phyloP scores from a whole-genome alignment of 2,329 filamentous ascomycete species.

The Hypoxylon sp. region DNA sequence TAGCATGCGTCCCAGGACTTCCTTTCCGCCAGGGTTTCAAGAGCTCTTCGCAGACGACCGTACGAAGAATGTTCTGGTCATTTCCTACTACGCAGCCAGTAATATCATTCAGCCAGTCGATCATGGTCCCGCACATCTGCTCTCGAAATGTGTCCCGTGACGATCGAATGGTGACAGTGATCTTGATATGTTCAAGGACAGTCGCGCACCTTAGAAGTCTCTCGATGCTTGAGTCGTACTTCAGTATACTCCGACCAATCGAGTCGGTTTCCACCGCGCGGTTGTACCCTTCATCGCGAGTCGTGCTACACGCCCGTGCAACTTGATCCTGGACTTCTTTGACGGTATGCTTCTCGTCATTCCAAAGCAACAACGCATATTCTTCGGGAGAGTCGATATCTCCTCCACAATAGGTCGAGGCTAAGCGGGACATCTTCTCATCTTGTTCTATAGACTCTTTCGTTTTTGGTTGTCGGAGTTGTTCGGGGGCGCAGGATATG shows the following conservation, averaged over 20 bases:
- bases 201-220: conserved; percentile 82
- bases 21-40: conserved; percentile 89
- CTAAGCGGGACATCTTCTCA: conserved; percentile 82
- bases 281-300: conserved; percentile 74
- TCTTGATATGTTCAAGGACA: conserved; percentile 93
- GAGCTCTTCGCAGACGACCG: conserved; percentile 90
- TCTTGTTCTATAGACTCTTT: conserved; percentile 84
- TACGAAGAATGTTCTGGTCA: conserved; percentile 83
- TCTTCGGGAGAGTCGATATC: conserved; percentile 77
- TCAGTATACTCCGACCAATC: conserved; percentile 86
- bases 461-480: conserved; percentile 87
- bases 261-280: conserved; percentile 91
- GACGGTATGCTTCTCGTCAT: conserved; percentile 98
- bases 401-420: conserved; percentile 78
- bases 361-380: conserved; percentile 92
- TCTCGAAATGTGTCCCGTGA: conserved; percentile 95
- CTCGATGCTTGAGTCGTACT: conserved; percentile 78
- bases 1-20: conserved; percentile 83
- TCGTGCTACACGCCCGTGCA: conserved; percentile 85
- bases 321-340: conserved; percentile 92
- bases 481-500: conserved; percentile 96
- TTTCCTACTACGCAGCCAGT: conserved; percentile 86
- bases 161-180: conserved; percentile 94
- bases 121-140: conserved; percentile 97
- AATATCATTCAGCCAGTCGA: conserved; percentile 96